These are phyloP conservation scores for Teratosphaeria viscida DNA, from an alignment of 2,329 filamentous ascomycete genomes.

Conservation along the genomic window DNA sequence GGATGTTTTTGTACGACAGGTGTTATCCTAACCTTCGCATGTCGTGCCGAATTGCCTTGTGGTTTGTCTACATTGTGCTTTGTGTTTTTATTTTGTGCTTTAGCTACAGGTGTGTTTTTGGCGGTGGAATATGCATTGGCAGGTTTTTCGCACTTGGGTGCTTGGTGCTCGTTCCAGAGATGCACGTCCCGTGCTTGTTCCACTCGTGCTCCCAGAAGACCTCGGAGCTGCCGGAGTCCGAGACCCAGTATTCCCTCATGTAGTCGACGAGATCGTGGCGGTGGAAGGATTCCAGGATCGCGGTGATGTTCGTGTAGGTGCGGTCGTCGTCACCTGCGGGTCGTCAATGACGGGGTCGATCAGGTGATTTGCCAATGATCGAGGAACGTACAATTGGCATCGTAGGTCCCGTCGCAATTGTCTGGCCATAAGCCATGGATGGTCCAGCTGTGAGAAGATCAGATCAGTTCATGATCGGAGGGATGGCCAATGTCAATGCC, in stretches of 20 bases:
- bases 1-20: too few species aligned
- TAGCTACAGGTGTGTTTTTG: too few species aligned
- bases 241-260: constrained; percentile 62
- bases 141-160: too few species aligned
- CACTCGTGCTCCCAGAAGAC: constrained; percentile 60
- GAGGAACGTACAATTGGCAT: constrained; percentile 21
- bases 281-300: constrained; percentile 47
- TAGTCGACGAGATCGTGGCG: constrained; percentile 49
- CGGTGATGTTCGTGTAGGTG: constrained; percentile 54
- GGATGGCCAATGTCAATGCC: background rate
- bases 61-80: too few species aligned
- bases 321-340: constrained; percentile 29
- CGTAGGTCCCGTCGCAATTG: constrained; percentile 60
- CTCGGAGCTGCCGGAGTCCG: constrained; percentile 53
- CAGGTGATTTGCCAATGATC: too few species aligned
- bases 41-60: too few species aligned
- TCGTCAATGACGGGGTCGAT: too few species aligned
- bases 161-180: too few species aligned
- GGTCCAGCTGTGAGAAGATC: constrained; percentile 46
- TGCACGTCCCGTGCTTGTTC: constrained; percentile 63
- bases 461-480: background rate
- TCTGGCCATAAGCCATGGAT: constrained; percentile 54
- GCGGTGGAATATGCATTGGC: too few species aligned
- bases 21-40: too few species aligned
- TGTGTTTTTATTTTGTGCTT: too few species aligned